Evolutionary conservation across 768 basidiomycete genomes (phyloP).

Genomic region (Leccinum broughii): DNA sequence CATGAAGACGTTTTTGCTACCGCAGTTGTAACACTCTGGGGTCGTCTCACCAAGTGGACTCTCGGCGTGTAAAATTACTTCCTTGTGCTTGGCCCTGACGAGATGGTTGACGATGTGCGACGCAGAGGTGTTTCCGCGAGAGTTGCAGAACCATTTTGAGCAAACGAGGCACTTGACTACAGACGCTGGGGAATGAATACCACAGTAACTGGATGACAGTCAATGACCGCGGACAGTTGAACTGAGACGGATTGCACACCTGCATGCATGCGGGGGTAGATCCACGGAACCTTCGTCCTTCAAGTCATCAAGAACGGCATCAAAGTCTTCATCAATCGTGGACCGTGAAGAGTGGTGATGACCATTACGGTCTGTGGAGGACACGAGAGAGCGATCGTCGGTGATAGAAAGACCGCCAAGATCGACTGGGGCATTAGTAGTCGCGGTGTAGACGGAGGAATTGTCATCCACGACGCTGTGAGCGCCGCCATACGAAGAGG

Average conservation of each 20-base stretch:
- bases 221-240: conserved; percentile 7
- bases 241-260: conserved; percentile 47
- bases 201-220: conserved; percentile 75
- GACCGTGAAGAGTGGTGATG: conserved; percentile 36
- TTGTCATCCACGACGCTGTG: conserved; percentile 75
- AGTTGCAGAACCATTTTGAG: conserved; percentile 98
- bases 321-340: conserved; percentile 79
- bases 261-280: conserved; percentile 93
- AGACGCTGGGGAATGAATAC: conserved; percentile 95
- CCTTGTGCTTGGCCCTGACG: conserved; percentile 98
- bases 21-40: conserved; percentile 99
- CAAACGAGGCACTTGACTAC: conserved; percentile 95
- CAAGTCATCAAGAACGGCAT: conserved; percentile 84
- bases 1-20: conserved; percentile 99
- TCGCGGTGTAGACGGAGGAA: conserved; percentile 78
- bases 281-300: conserved; percentile 80
- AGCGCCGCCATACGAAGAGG: conserved; percentile 73
- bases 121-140: conserved; percentile 94
- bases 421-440: conserved; percentile 61
- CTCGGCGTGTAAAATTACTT: conserved; percentile 95
- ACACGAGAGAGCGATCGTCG: conserved; percentile 55
- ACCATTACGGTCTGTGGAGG: conserved; percentile 40
- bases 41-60: conserved; percentile 95
- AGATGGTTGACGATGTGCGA: conserved; percentile 99
- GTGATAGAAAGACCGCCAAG: conserved; percentile 65